Conservation (phyloP, 192 early-diverging fungal species). For the Irineochytrium annulatum region DNA sequence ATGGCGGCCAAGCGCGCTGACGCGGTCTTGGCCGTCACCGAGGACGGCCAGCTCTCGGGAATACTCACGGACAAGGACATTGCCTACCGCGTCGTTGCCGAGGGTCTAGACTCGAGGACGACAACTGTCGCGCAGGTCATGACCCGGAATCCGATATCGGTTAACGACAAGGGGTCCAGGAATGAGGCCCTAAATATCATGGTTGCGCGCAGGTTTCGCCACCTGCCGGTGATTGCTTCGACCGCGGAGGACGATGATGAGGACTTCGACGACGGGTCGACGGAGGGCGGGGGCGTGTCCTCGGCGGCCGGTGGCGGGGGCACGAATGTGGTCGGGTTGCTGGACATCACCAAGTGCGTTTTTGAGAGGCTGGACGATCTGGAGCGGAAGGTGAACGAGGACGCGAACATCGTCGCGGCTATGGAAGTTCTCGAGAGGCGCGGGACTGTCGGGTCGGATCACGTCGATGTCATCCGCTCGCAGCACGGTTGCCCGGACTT, state of each 20-base stretch:
- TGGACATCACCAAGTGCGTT: constrained; percentile 52
- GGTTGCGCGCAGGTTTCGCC: constrained; percentile 45
- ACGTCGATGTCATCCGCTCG: constrained; percentile 28
- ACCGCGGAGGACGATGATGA: constrained; percentile 33
- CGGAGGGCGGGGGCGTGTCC: constrained; percentile 48
- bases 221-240: constrained; percentile 42
- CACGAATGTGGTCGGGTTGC: constrained; percentile 39
- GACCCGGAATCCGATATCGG: constrained; percentile 87
- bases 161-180: constrained; percentile 50
- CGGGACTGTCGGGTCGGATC: constrained; percentile 34
- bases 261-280: constrained; percentile 9
- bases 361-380: constrained; percentile 47
- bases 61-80: constrained; percentile 99
- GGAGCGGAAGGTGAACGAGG: constrained; percentile 49
- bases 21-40: constrained; percentile 91
- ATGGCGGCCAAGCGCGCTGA: constrained; percentile 98
- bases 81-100: constrained; percentile 90
- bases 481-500: constrained; percentile 91
- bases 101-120: constrained; percentile 40
- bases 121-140: constrained; percentile 79
- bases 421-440: constrained; percentile 52
- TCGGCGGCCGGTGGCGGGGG: constrained; percentile 62
- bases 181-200: constrained; percentile 46
- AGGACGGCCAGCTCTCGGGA: constrained; percentile 83
- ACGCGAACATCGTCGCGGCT: constrained; percentile 51